Base-by-base conservation (phyloP, 305 asterid species). In the Ilex paraguariensis region DNA sequence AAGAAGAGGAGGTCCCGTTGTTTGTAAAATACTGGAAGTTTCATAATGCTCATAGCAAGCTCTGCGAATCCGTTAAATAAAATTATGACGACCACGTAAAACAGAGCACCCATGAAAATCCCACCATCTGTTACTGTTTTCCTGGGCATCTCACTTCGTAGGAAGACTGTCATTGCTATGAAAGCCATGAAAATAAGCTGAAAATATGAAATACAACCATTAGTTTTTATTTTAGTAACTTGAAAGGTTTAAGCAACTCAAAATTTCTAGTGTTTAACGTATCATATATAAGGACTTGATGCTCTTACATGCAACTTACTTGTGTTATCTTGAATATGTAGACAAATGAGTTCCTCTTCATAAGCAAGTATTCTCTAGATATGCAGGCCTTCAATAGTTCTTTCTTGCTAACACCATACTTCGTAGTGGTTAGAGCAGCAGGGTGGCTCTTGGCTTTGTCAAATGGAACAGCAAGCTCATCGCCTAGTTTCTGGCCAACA, bases 41-140 rank as follows among this genome's bases (percentile, higher is more conserved):
- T 33, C 10, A 15, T 3, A 32, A 58, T 17, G 15, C 28, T 39
- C 50, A 39, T 8, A 1, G 51, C 17, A 10, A 58, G 48, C 50
- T 66, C 65, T 48, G 71, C 10, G 32, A 59, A 31, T 3, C 71
- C 71, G 5, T 66, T 59, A 48, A 59, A 50, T 58, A 59, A 21
- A 10, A 66, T 16, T 51, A 17, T 44, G 13, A 21, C 8, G 36
- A 66, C 39, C 1, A 36, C 16, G 11, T 6, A 49, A 59, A 59
- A 66, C 3, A 66, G 44, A 11, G 71, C 44, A 9, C 71, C 71
- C 31, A 66, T 1, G 13, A 8, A 66, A 40, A 16, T 39, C 12
- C 16, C 16, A 5, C 50, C 71, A 59, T 58, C 62, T 8, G 10
- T 13, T n/a, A 10, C 6, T 9, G 28, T 3, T 11, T 66, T 6